Evolutionary conservation across 1,284 basidiomycete species (phyloP).

Genomic region (Ganoderma resinaceum): DNA sequence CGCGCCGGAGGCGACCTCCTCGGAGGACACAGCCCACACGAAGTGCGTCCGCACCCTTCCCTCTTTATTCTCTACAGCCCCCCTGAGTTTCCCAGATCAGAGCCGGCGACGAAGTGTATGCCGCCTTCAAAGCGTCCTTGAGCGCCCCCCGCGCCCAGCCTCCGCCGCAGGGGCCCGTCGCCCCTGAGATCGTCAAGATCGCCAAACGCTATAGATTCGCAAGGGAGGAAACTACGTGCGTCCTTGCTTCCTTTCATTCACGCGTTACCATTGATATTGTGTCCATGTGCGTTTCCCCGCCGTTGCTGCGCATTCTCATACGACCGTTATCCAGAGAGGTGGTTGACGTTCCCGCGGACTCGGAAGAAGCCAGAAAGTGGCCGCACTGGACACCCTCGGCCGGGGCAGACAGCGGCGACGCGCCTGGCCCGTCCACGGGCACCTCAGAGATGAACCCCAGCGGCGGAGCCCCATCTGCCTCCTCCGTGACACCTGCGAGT

Average conservation of each 20-base stretch:
- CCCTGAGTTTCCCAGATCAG: conserved; percentile 31
- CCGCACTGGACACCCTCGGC: conserved; percentile 55
- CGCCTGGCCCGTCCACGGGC: conserved; percentile 15
- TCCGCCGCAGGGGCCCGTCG: conserved; percentile 9
- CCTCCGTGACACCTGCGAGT: conserved; percentile 28
- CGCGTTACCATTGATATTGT: conserved; percentile 1
- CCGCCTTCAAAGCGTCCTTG: conserved; percentile 32
- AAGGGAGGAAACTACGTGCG: conserved; percentile 75
- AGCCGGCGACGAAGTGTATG: conserved; percentile 23
- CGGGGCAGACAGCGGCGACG: conserved; percentile 10
- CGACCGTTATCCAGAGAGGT: conserved; percentile 59
- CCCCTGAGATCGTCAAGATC: conserved; percentile 55
- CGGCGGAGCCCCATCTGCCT: conserved; percentile 18
- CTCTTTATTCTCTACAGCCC: conserved; percentile 7
- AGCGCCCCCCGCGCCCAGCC: conserved; percentile 12
- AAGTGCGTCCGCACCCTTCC: conserved; percentile 21
- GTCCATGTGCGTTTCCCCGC: conserved; percentile 2
- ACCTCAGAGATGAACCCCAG: conserved; percentile 24
- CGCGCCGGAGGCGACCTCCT: conserved; percentile 30
- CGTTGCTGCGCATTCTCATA: conserved; percentile 31
- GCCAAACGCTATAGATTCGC: conserved; percentile 75
- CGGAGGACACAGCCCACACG: conserved; percentile 10
- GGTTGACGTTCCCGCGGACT: conserved; percentile 72
- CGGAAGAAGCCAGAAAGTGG: conserved; percentile 78
- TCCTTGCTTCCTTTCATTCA: conserved; percentile 25